Percentiles rank a stretch among this genome's conserved stretches.
These are phyloP conservation scores for Gonapodya prolifera DNA, from an alignment of 192 early-diverging fungal species.

Conservation along the genomic window DNA sequence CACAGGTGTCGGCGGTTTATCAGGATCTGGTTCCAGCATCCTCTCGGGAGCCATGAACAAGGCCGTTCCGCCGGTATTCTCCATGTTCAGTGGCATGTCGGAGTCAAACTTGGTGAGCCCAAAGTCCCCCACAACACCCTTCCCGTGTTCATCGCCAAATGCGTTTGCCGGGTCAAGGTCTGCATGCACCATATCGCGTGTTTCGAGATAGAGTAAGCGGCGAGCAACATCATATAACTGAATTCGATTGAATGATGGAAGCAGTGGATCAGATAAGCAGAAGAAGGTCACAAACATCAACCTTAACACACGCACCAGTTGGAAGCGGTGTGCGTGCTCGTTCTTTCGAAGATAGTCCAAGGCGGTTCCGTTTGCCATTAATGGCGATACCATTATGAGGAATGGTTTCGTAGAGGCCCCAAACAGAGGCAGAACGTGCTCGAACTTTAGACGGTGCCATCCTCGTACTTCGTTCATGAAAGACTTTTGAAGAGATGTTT, in stretches of 20 bases:
- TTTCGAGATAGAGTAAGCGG: background rate
- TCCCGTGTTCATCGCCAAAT: background rate
- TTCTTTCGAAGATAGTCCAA: background rate
- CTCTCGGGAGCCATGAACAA: background rate
- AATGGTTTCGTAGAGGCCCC: background rate
- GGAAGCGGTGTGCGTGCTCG: too few species aligned
- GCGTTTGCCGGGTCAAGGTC: background rate
- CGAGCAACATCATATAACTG: background rate
- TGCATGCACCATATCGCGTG: background rate
- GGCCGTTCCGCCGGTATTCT: background rate
- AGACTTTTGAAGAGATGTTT: too few species aligned
- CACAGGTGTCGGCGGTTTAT: background rate
- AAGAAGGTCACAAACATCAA: too few species aligned
- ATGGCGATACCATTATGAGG: background rate
- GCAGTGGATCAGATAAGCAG: too few species aligned
- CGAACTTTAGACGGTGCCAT: background rate
- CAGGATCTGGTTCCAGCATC: background rate
- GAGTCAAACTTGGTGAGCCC: slow-evolving; percentile 6
- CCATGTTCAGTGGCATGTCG: too few species aligned
- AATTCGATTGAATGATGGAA: too few species aligned
- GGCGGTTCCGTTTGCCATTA: background rate
- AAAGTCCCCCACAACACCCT: background rate
- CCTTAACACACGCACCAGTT: too few species aligned
- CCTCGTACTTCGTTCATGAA: background rate
- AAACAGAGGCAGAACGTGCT: background rate